Percentiles rank a stretch among this genome's conserved stretches.
Evolutionary conservation across 305 asterid species (phyloP).

Genomic region (Fraxinus velutina): DNA sequence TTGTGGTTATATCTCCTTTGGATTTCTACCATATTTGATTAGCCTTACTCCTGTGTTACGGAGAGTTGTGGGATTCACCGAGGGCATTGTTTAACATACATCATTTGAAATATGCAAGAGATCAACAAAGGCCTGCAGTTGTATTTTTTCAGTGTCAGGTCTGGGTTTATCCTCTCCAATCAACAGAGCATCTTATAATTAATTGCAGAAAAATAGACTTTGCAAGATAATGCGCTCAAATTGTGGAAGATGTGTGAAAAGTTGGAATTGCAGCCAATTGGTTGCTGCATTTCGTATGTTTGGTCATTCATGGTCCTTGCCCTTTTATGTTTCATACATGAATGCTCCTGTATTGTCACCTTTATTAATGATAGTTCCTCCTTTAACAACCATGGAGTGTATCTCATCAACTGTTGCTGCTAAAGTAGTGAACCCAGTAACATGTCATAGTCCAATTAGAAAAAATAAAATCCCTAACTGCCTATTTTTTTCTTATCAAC

Average conservation of each 20-base stretch:
- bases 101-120: not conserved
- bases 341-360: not conserved
- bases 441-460: not conserved
- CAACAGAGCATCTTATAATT: not conserved
- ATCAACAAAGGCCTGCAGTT: not conserved
- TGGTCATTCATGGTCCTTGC: not conserved
- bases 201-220: not conserved
- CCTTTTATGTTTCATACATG: not conserved
- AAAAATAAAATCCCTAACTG: not conserved
- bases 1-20: not conserved
- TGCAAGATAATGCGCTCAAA: not conserved
- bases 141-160: not conserved
- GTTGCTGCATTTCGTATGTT: constrained; percentile 14
- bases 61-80: not conserved
- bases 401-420: not conserved
- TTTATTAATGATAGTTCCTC: not conserved
- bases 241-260: constrained; percentile 6
- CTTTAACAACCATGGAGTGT: not conserved
- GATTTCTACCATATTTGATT: not conserved
- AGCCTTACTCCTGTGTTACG: not conserved
- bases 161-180: not conserved
- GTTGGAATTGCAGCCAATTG: constrained; percentile 1
- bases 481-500: not conserved
- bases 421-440: not conserved
- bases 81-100: not conserved